Conservation (phyloP, 805 yeast species). For the Yarrowia sp. region DNA sequence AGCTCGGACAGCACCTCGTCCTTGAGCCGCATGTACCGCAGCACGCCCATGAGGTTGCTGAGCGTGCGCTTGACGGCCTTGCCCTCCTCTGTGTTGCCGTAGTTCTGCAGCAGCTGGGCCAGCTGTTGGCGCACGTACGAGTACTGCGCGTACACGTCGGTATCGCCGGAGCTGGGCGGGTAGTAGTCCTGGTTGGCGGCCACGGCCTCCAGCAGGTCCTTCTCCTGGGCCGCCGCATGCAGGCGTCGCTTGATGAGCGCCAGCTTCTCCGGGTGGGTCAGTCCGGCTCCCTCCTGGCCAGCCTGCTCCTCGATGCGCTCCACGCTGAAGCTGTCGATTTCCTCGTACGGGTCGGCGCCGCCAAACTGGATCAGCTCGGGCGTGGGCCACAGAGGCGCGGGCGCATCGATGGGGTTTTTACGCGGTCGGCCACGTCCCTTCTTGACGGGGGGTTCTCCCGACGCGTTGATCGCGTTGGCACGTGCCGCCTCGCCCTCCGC, state of each 20-base stretch:
- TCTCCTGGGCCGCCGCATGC: neutral
- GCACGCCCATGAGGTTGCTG: neutral
- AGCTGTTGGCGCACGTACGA: neutral
- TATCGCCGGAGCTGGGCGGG: neutral
- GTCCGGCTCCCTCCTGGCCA: neutral
- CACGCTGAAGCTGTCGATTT: neutral
- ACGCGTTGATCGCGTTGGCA: constrained; percentile 16
- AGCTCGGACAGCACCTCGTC: constrained; percentile 2
- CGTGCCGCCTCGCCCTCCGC: too few relatives aligned
- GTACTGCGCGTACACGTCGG: constrained; percentile 3
- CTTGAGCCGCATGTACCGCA: constrained; percentile 7
- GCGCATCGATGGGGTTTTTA: neutral
- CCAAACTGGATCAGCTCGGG: constrained; percentile 13
- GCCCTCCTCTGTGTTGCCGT: neutral
- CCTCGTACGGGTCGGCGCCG: constrained; percentile 22
- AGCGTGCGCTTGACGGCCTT: neutral
- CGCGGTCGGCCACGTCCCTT: constrained; percentile 22
- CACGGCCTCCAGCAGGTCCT: constrained; percentile 1
- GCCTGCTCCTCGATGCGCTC: constrained; percentile 10
- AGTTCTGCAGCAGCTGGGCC: constrained; percentile 1
- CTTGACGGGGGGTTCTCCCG: neutral
- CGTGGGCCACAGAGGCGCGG: constrained; percentile 1
- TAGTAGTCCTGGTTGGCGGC: neutral
- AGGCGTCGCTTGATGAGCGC: constrained; percentile 15
- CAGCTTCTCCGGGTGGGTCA: neutral